Evolutionary conservation across 768 basidiomycete species (phyloP).

Genomic region (Serendipita vermifera): DNA sequence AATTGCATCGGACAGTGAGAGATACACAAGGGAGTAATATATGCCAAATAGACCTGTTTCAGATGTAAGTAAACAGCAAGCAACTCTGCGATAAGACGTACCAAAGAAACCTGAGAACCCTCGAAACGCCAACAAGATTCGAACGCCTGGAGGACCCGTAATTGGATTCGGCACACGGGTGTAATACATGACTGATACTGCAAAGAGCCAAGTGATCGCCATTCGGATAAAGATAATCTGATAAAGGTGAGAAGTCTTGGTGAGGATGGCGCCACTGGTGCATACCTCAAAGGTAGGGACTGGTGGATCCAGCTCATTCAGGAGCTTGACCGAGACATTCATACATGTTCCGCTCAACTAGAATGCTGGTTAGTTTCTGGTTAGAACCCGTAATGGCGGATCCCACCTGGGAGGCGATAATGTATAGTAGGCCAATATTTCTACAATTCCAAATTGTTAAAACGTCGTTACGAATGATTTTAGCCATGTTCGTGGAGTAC

Average conservation of each 20-base stretch:
- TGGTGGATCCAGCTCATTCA: constrained; percentile 45
- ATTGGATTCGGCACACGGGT: constrained; percentile 42
- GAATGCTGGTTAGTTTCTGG: background rate
- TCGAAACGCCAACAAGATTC: constrained; percentile 41
- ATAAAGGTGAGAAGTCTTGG: constrained; percentile 9
- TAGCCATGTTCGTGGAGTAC: too few species aligned
- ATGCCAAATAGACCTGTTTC: constrained; percentile 41
- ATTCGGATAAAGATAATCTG: constrained; percentile 47
- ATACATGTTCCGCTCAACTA: constrained; percentile 29
- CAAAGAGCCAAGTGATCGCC: constrained; percentile 44
- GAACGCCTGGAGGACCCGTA: constrained; percentile 56
- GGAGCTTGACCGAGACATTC: constrained; percentile 49
- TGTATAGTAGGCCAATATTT: constrained; percentile 49
- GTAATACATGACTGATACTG: constrained; percentile 38
- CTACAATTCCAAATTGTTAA: too few species aligned
- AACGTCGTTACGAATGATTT: too few species aligned
- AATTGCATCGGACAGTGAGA: constrained; percentile 66
- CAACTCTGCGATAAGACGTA: constrained; percentile 20
- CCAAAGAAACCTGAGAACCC: constrained; percentile 42
- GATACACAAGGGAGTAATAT: constrained; percentile 60
- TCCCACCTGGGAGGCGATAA: constrained; percentile 45
- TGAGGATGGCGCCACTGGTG: background rate
- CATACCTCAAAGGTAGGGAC: constrained; percentile 43
- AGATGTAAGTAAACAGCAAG: background rate
- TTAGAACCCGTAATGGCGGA: constrained; percentile 20